phyloP scores from a whole-genome alignment of 768 basidiomycete species.

The Russula lepida region DNA sequence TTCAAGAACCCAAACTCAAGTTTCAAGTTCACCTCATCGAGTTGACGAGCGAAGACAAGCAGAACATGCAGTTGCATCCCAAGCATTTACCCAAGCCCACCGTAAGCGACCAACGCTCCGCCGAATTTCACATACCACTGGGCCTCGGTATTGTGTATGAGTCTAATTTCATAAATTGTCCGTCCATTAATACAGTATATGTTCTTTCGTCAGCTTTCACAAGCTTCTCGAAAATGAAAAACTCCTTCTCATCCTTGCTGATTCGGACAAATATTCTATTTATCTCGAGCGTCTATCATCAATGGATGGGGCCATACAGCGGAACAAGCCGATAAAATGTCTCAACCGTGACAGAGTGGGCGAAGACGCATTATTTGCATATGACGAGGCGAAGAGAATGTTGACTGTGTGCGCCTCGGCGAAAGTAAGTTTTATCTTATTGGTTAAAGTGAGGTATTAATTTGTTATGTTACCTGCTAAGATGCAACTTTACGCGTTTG shows the following conservation, averaged over 20 bases:
- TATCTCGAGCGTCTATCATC: slow-evolving; percentile 3
- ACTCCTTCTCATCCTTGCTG: slow-evolving; percentile 6
- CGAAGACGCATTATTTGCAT: slow-evolving; percentile 36
- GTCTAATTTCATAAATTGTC: not conserved
- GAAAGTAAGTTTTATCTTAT: slow-evolving; percentile 28
- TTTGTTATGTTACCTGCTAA: not conserved
- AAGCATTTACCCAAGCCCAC: slow-evolving; percentile 1
- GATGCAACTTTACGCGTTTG: slow-evolving; percentile 37
- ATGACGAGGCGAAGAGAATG: slow-evolving; percentile 44
- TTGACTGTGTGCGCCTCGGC: slow-evolving; percentile 38
- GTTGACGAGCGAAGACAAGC: slow-evolving; percentile 1
- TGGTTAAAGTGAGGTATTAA: not conserved
- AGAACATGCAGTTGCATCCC: not conserved
- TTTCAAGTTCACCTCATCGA: not conserved
- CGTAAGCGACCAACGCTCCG: not conserved
- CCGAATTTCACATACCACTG: slow-evolving; percentile 1
- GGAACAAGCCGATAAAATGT: not conserved
- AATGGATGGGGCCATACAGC: not conserved
- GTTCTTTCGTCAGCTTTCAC: not conserved
- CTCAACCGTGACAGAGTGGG: slow-evolving; percentile 43
- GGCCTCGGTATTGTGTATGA: slow-evolving; percentile 1
- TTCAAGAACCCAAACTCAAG: not conserved
- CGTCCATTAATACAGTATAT: no score
- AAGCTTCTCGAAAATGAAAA: slow-evolving; percentile 13
- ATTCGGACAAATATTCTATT: not conserved